These are phyloP conservation scores for Botrytis galanthina DNA, from an alignment of 2,329 filamentous ascomycete genomes.

Conservation along the genomic window DNA sequence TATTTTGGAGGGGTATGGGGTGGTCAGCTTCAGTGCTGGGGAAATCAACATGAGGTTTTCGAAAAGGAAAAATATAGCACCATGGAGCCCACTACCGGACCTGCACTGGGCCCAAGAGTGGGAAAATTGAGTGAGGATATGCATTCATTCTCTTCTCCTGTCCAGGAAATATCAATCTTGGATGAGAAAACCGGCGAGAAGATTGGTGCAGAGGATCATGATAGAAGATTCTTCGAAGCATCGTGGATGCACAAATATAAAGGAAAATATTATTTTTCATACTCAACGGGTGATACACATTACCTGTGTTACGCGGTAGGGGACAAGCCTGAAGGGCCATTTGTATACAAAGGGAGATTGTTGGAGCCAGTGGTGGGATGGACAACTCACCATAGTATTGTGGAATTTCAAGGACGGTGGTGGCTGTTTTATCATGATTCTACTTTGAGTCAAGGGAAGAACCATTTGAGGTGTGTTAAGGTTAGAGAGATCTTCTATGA, in stretches of 20 bases:
- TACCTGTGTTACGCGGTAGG: constrained; percentile 68
- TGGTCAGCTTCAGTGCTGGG: constrained; percentile 77
- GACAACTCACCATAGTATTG: constrained; percentile 80
- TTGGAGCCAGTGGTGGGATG: constrained; percentile 75
- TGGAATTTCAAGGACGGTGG: constrained; percentile 69
- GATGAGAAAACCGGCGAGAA: constrained; percentile 56
- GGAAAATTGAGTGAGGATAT: constrained; percentile 64
- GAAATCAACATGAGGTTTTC: constrained; percentile 44
- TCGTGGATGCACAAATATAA: constrained; percentile 75
- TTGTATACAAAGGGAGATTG: constrained; percentile 68
- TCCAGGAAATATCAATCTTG: constrained; percentile 62
- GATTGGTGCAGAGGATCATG: constrained; percentile 66
- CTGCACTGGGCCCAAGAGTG: constrained; percentile 65
- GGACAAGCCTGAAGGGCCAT: constrained; percentile 65
- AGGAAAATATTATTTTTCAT: constrained; percentile 71
- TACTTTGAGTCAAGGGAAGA: constrained; percentile 63
- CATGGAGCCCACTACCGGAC: constrained; percentile 58
- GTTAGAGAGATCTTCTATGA: constrained; percentile 73
- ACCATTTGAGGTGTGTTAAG: constrained; percentile 72
- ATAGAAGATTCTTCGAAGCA: constrained; percentile 75
- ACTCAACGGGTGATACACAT: constrained; percentile 77
- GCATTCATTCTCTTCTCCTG: constrained; percentile 55
- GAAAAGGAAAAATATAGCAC: constrained; percentile 54
- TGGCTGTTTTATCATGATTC: constrained; percentile 77
- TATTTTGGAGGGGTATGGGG: constrained; percentile 83